A percentile compares a stretch with the other conserved stretches of the same genome.
These are phyloP conservation scores for Eremochloa ophiuroides DNA, from an alignment of 176 grass and related monocot genomes.

Conservation along the genomic window DNA sequence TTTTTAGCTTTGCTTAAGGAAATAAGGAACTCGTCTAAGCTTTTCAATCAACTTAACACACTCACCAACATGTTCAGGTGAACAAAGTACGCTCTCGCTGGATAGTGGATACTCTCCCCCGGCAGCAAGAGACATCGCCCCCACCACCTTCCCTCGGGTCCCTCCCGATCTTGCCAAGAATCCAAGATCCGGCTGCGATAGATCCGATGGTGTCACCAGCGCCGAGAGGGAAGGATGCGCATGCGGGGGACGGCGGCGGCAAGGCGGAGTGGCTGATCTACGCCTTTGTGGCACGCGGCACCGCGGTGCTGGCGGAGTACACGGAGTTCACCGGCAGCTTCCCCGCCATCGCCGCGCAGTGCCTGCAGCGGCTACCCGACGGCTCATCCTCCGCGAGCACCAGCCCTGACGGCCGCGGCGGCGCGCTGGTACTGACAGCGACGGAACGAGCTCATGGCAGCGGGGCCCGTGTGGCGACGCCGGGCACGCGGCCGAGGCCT, in stretches of 20 bases:
- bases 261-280: slow-evolving; percentile 82
- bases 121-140: slow-evolving; percentile 22
- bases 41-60: no score
- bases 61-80: no score
- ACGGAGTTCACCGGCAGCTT: slow-evolving; percentile 97
- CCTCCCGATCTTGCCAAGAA: slow-evolving; percentile 7
- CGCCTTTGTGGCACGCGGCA: slow-evolving; percentile 89
- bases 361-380: slow-evolving; percentile 78
- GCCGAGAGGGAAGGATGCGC: no score
- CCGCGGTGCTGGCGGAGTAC: slow-evolving; percentile 83
- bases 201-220: slow-evolving; percentile 28
- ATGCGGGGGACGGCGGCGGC: slow-evolving; percentile 25
- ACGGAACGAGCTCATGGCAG: no score
- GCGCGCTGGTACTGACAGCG: slow-evolving; percentile 8
- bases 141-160: neutral
- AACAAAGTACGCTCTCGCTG: no score
- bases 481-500: no score
- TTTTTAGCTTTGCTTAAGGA: no score
- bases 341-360: slow-evolving; percentile 71
- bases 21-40: no score
- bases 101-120: slow-evolving; percentile 14
- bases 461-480: no score
- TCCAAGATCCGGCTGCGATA: slow-evolving; percentile 3
- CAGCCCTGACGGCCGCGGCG: neutral
- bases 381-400: slow-evolving; percentile 11